These are phyloP conservation scores for Biscogniauxia mediterranea DNA, from an alignment of 2,329 filamentous ascomycete species.

Conservation along the genomic window DNA sequence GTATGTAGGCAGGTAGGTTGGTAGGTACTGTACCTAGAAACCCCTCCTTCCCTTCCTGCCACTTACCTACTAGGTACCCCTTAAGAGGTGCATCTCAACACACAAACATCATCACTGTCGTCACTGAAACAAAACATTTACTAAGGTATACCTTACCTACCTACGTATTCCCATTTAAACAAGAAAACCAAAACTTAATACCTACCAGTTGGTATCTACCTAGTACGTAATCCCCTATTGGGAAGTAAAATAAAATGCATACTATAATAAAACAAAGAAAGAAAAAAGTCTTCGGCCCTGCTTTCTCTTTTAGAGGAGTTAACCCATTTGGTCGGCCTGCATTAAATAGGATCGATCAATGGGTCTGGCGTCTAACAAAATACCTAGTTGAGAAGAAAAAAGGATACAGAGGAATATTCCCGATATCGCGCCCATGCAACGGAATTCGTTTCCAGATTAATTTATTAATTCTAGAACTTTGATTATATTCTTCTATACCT, in stretches of 20 bases:
- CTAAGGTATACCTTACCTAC: too few relatives aligned
- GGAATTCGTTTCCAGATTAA: not conserved
- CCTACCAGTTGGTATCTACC: too few relatives aligned
- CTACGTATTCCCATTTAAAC: too few relatives aligned
- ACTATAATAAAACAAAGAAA: not conserved
- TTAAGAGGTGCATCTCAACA: not conserved
- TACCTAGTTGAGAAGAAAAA: not conserved
- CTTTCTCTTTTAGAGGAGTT: not conserved
- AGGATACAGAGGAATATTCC: not conserved
- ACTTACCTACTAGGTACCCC: too few relatives aligned
- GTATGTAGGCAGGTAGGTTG: too few relatives aligned
- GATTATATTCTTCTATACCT: slow-evolving; percentile 1
- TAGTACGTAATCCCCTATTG: too few relatives aligned
- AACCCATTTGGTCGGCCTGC: not conserved
- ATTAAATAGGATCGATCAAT: not conserved
- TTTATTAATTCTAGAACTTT: not conserved
- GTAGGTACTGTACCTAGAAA: too few relatives aligned
- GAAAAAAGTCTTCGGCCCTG: not conserved
- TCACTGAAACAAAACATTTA: not conserved
- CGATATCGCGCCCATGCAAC: not conserved
- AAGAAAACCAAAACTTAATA: too few relatives aligned
- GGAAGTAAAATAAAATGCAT: not conserved
- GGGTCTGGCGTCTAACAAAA: not conserved
- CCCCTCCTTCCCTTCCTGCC: too few relatives aligned
- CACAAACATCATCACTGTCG: not conserved